Base-by-base conservation (phyloP, 805 yeast species). In the Teunomyces kruisii region DNA sequence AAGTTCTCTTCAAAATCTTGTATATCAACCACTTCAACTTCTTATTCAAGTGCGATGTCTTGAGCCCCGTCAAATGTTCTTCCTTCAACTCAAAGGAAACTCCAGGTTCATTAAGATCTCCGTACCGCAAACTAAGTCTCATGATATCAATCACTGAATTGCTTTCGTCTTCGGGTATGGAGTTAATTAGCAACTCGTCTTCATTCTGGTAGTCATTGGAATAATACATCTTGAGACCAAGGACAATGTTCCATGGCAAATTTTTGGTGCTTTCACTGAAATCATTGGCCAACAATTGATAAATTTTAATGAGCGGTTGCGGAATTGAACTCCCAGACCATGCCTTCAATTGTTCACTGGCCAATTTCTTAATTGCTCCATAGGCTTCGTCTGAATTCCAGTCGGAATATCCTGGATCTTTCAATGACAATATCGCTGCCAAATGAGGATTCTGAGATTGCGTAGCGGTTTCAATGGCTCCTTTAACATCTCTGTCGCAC, bases 331-430 rank as follows among this genome's bases (percentile, higher is more conserved):
- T 65, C 3, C 70, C 67, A 26, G 61, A 61, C 97, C 97, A 91
- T 31, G 76, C 79, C 2, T 68, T 64, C 17, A 92, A 62, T 63
- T 90, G 97, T 28, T 62, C 61, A 6, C 58, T 51, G 0, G 97
- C 91, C 42, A 80, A 69, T 6, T 19, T n/a, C 14, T 35, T 15
- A 10, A 0, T 55, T 56, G 40, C 73, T 71, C 61, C 7, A 58
- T 51, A 0, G 96, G 90, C 42, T 79, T 70, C 9, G 0, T 55
- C 56, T 19, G 22, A 3, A 40, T 72, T 71, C 3, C 86, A 83
- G 1, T 74, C 71, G 1, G 74, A 74, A 52, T 84, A 86, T 53
- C 85, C 84, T 0, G 94, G 83, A 28, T 88, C 96, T 6, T 86
- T 60, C 35, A 86, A 66, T 0, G 96, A 76, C 9, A 92, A 62